Evolutionary conservation across 352 stramenopile species (phyloP).

Genomic region (Globisporangium uncinulatum): DNA sequence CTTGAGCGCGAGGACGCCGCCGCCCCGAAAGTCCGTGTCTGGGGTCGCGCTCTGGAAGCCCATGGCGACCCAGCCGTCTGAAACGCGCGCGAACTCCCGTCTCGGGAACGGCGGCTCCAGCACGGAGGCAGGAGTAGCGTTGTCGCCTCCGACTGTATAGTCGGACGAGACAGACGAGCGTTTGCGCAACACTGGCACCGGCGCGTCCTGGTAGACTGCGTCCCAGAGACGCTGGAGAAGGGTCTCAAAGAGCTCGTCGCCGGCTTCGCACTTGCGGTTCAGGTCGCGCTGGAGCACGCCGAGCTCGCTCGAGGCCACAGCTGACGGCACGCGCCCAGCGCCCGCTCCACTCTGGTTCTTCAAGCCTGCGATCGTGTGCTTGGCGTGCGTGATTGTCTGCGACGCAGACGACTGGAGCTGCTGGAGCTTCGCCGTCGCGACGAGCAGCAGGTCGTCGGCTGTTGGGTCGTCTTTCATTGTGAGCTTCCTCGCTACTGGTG

Average conservation of each 20-base stretch:
- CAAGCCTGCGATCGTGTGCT: constrained; percentile 20
- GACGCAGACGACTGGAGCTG: constrained; percentile 32
- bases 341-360: neutral
- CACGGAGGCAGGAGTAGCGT: neutral
- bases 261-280: constrained; percentile 50
- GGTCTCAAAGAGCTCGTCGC: constrained; percentile 57
- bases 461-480: constrained; percentile 55
- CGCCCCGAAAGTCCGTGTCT: constrained; percentile 79
- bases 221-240: constrained; percentile 62
- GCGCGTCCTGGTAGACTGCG: constrained; percentile 38
- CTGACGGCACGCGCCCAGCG: constrained; percentile 19
- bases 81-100: constrained; percentile 31
- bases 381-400: constrained; percentile 26
- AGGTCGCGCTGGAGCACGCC: constrained; percentile 53
- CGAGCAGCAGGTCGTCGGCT: constrained; percentile 53
- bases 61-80: constrained; percentile 63
- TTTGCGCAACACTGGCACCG: neutral
- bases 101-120: neutral
- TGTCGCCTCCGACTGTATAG: too few relatives aligned
- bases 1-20: constrained; percentile 74
- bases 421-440: constrained; percentile 48
- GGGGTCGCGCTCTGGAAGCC: constrained; percentile 76
- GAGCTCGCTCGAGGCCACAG: constrained; percentile 37
- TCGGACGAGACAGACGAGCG: neutral
- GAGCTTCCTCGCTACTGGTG: constrained; percentile 36